Evolutionary conservation across 108 stramenopile species (phyloP).

Genomic region (Fistulifera solaris): DNA sequence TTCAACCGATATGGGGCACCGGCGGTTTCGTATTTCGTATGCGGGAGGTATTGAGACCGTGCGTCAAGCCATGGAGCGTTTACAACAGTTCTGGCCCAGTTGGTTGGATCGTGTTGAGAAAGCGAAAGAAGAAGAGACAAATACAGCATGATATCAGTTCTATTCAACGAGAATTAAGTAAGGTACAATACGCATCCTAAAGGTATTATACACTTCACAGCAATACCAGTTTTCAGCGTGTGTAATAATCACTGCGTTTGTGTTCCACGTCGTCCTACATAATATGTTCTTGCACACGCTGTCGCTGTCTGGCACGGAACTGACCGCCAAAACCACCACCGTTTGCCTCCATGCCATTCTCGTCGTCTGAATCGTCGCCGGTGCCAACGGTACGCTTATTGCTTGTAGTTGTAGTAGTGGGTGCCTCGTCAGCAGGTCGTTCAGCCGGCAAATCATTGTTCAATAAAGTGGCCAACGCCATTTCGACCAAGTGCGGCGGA

Average conservation of each 20-base stretch:
- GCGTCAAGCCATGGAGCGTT: conserved; percentile 51
- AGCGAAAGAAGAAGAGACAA: too few relatives aligned
- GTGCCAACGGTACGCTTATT: conserved; percentile 26
- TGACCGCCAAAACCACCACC: conserved; percentile 41
- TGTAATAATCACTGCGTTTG: too few relatives aligned
- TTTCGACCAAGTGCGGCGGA: conserved; percentile 73
- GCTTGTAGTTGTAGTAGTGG: conserved; percentile 2
- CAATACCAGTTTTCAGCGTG: too few relatives aligned
- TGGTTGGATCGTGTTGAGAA: conserved; percentile 35
- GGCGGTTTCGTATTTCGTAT: conserved; percentile 81
- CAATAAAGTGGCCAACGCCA: conserved; percentile 54
- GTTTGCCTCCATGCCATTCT: conserved; percentile 12
- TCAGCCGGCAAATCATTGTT: conserved; percentile 51
- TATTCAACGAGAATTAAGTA: too few relatives aligned
- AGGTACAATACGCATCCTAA: too few relatives aligned
- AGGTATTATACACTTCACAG: too few relatives aligned
- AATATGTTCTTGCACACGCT: too few relatives aligned
- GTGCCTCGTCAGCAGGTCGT: conserved; percentile 39
- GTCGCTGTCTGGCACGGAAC: conserved; percentile 67
- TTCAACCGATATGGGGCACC: conserved; percentile 41
- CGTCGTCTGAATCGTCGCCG: conserved; percentile 54
- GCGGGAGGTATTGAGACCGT: conserved; percentile 67
- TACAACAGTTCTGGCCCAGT: conserved; percentile 54
- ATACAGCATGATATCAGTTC: too few relatives aligned
- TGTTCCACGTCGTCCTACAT: too few relatives aligned